These are phyloP conservation scores for Fusarium incarnatum DNA, from an alignment of 2,329 filamentous ascomycete species.

Conservation along the genomic window DNA sequence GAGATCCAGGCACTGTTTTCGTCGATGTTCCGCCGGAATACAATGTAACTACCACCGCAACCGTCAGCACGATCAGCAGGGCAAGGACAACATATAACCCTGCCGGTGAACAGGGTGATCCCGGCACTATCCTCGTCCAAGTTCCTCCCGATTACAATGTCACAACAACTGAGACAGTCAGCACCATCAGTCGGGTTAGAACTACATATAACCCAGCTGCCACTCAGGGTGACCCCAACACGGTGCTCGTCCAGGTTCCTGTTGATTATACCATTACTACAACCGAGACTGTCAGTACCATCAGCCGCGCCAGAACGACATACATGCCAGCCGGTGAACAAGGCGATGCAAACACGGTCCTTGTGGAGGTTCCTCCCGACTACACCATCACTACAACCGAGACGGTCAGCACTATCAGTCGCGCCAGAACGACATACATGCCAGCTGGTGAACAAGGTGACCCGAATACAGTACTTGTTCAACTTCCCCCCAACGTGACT, in stretches of 20 bases:
- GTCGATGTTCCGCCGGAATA: conserved; percentile 17
- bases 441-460: too few species aligned
- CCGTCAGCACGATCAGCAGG: conserved; percentile 12
- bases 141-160: conserved; percentile 10
- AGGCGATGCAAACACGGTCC: conserved; percentile 4
- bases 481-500: conserved; percentile 7
- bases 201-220: conserved; percentile 17
- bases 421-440: not conserved
- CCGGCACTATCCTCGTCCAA: conserved; percentile 14
- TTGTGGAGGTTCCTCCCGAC: not conserved
- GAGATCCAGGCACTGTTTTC: conserved; percentile 19
- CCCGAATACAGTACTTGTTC: not conserved
- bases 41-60: conserved; percentile 12
- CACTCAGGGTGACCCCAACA: conserved; percentile 24
- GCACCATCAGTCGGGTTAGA: not conserved
- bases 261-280: not conserved
- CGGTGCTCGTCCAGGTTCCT: conserved; percentile 6
- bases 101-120: conserved; percentile 10
- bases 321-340: not conserved
- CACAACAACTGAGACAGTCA: conserved; percentile 11
- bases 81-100: conserved; percentile 13
- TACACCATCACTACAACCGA: not conserved
- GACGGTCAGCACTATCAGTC: not conserved
- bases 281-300: not conserved
- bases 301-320: not conserved